These are phyloP conservation scores for Chrysophaeum taylorii DNA, from an alignment of 352 stramenopile species.

Conservation along the genomic window DNA sequence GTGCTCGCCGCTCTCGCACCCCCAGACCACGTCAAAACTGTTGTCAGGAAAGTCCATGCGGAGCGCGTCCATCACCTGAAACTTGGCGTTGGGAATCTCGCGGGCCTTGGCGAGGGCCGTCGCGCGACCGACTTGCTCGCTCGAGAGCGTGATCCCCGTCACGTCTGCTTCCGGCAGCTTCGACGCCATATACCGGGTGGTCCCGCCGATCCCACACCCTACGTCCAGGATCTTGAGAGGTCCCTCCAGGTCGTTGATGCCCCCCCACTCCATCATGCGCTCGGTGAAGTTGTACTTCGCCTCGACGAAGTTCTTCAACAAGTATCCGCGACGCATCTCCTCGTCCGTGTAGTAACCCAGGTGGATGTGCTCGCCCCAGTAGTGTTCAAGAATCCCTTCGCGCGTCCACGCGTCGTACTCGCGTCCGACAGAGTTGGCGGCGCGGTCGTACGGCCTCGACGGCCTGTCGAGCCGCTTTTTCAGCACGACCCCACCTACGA, in stretches of 20 bases:
- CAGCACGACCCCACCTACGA: neutral
- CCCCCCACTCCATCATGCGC: slow-evolving; percentile 67
- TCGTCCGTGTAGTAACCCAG: slow-evolving; percentile 66
- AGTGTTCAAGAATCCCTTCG: slow-evolving; percentile 70
- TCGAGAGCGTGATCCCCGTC: slow-evolving; percentile 64
- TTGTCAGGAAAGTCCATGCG: slow-evolving; percentile 67
- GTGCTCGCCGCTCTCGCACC: slow-evolving; percentile 69
- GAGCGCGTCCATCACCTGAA: slow-evolving; percentile 67
- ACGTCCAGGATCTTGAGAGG: slow-evolving; percentile 62
- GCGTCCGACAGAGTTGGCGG: slow-evolving; percentile 23
- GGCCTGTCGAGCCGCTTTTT: slow-evolving; percentile 9
- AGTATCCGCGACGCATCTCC: slow-evolving; percentile 45
- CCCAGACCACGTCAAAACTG: slow-evolving; percentile 72
- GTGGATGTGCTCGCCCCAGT: slow-evolving; percentile 77
- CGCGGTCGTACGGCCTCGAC: slow-evolving; percentile 3
- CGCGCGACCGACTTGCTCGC: slow-evolving; percentile 56
- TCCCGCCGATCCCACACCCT: slow-evolving; percentile 73
- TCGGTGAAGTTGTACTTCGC: slow-evolving; percentile 78
- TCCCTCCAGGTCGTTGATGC: slow-evolving; percentile 16
- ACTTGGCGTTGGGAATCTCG: slow-evolving; percentile 53
- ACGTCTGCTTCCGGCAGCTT: slow-evolving; percentile 62
- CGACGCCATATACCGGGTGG: slow-evolving; percentile 73
- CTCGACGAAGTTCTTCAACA: slow-evolving; percentile 64
- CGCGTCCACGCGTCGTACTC: slow-evolving; percentile 65
- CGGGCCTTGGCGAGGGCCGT: slow-evolving; percentile 51